Base-by-base conservation (phyloP, 805 yeast genomes). In the Candida awuae region DNA sequence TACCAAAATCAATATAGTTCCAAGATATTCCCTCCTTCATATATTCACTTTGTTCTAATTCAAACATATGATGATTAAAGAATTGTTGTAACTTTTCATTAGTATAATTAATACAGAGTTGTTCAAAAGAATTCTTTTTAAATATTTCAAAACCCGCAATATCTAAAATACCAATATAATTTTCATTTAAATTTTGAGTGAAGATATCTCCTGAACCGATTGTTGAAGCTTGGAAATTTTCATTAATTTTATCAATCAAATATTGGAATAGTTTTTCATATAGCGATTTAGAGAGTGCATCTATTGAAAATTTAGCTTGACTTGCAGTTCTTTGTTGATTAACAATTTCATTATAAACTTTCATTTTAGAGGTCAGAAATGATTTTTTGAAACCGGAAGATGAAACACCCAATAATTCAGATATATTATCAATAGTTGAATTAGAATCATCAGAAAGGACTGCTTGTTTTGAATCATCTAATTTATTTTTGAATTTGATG, bases 1-100 rank as follows among this genome's bases (percentile, higher is more conserved):
- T 83, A 13, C 98, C 98, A 62, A 87, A 92, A 56, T 92, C 98
- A 35, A 90, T 81, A 49, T 80, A 90, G 43, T 73, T 70, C 80
- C 80, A 75, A 45, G 71, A 71, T 33, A 75, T 74, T 37, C 75
- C 74, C 53, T 75, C 80, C 38, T 75, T 63, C 38, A 74, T 51
- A 44, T 75, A 75, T 50, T 75, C 80, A 45, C 75, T 72, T 53
- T 75, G 80, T 52, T 75, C 80, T 34, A 75, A 57, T 12, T 73
- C 75, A 51, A 75, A 75, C 51, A 75, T 71, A 50, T 75, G 80
- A 51, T 75, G 80, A 51, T 75, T 75, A 61, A 75, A 75, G 43
- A 71, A 75, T 47, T 75, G 80, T 51, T 75, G 80, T 27, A 75
- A 58, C 44, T 73, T 73, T 52, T 75, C 80, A 50, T 75, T 75